phyloP scores from a whole-genome alignment of 257 asterid genomes.

The Anisodus tanguticus region DNA sequence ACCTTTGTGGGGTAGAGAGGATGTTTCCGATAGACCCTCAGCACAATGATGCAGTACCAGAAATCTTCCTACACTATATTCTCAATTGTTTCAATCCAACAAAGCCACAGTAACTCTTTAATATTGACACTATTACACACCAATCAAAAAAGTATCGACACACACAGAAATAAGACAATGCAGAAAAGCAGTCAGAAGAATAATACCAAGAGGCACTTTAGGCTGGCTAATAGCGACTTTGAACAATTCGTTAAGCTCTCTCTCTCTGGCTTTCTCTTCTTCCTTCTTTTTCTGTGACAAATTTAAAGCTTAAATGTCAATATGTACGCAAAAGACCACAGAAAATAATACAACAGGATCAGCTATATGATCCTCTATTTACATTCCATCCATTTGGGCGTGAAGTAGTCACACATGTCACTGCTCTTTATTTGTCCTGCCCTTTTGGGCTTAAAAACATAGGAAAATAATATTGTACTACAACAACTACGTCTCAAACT shows the following conservation, averaged over 20 bases:
- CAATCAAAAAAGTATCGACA: neutral
- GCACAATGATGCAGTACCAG: neutral
- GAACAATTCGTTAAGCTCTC: conserved; percentile 83
- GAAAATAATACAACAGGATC: neutral
- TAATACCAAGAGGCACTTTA: conserved; percentile 86
- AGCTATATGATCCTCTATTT: neutral
- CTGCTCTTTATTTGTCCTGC: neutral
- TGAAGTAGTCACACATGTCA: neutral
- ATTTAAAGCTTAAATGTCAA: conserved; percentile 24
- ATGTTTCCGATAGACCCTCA: too few species aligned
- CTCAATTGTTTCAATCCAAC: conserved; percentile 3
- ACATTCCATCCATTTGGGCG: neutral
- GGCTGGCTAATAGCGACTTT: conserved; percentile 93
- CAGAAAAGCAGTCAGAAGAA: neutral
- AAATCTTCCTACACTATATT: neutral
- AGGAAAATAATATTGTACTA: neutral
- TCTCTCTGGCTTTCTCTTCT: conserved; percentile 89
- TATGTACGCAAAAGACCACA: neutral
- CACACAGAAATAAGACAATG: neutral
- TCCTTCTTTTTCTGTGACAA: conserved; percentile 91
- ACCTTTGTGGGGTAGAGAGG: too few species aligned
- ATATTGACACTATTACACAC: neutral
- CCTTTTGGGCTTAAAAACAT: neutral
- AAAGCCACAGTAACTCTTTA: neutral
- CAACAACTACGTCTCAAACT: neutral